phyloP scores from a whole-genome alignment of 2,329 filamentous ascomycete species.

The Botryosphaeria agaves region DNA sequence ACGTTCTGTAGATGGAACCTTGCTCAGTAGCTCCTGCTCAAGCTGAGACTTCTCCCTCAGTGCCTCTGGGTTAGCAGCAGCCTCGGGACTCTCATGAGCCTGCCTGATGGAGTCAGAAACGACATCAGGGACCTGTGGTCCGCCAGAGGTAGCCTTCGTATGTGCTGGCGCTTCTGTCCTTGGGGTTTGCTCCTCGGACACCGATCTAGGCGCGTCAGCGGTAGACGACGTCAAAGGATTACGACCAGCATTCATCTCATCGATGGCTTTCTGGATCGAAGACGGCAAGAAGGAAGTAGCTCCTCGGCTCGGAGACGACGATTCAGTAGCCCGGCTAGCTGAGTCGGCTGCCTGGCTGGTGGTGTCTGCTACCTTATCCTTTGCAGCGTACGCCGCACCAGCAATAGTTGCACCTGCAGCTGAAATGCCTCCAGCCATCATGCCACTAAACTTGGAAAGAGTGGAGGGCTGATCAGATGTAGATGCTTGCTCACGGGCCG shows the following conservation, averaged over 20 bases:
- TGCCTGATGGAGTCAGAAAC: slow-evolving; percentile 41
- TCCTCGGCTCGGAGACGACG: no score
- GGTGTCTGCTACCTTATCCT: slow-evolving; percentile 17
- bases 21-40: slow-evolving; percentile 6
- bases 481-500: not conserved
- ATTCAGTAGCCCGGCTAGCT: no score
- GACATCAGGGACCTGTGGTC: slow-evolving; percentile 31
- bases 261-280: not conserved
- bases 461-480: not conserved
- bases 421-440: slow-evolving; percentile 27
- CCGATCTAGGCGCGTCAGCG: not conserved
- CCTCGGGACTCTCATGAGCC: slow-evolving; percentile 5
- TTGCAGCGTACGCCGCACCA: slow-evolving; percentile 17
- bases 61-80: slow-evolving; percentile 7
- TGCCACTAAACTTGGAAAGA: slow-evolving; percentile 11
- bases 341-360: slow-evolving; percentile 1
- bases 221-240: not conserved
- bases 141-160: slow-evolving; percentile 2
- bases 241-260: not conserved
- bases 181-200: not conserved
- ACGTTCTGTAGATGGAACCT: slow-evolving; percentile 1
- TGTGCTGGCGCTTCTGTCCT: not conserved
- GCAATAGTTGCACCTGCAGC: slow-evolving; percentile 21
- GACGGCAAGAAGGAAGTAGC: no score
- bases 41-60: slow-evolving; percentile 5